phyloP scores from a whole-genome alignment of 2,329 filamentous ascomycete species.

The Hymenotorrendiella dingleyae region DNA sequence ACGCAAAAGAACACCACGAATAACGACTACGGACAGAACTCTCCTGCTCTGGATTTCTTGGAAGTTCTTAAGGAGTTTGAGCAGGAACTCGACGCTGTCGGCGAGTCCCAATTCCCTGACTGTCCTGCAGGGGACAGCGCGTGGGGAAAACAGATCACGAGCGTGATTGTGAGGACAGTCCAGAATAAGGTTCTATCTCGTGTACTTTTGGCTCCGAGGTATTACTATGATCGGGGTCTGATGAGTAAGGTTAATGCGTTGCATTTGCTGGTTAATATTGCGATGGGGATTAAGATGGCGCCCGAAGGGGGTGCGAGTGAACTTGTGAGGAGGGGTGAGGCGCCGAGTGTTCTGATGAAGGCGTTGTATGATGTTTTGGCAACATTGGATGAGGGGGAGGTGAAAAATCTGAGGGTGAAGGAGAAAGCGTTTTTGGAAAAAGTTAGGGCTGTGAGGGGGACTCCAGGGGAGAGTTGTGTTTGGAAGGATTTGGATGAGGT shows the following conservation, averaged over 20 bases:
- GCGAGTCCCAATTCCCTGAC: not conserved
- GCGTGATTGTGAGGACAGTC: not conserved
- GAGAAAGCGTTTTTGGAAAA: conserved; percentile 9
- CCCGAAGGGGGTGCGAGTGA: not conserved
- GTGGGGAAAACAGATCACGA: conserved; percentile 2
- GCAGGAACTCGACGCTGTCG: not conserved
- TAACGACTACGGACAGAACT: too few species aligned
- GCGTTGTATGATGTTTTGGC: conserved; percentile 5
- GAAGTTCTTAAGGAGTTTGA: not conserved
- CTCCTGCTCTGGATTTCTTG: not conserved
- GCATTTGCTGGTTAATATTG: conserved; percentile 10
- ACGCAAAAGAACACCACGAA: conserved; percentile 1
- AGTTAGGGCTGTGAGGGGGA: conserved; percentile 6
- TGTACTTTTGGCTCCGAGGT: conserved; percentile 2
- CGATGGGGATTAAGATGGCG: conserved; percentile 8
- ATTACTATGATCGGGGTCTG: too few species aligned
- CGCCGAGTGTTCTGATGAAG: conserved; percentile 3
- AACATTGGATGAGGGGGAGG: conserved; percentile 2
- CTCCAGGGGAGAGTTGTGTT: conserved; percentile 1
- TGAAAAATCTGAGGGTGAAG: conserved; percentile 6
- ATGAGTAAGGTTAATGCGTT: conserved; percentile 11
- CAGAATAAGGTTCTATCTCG: not conserved
- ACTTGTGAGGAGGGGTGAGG: conserved; percentile 1
- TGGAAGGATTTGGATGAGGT: conserved; percentile 11
- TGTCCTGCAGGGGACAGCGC: not conserved